Evolutionary conservation across 305 asterid species (phyloP).

Genomic region (Andrographis paniculata): DNA sequence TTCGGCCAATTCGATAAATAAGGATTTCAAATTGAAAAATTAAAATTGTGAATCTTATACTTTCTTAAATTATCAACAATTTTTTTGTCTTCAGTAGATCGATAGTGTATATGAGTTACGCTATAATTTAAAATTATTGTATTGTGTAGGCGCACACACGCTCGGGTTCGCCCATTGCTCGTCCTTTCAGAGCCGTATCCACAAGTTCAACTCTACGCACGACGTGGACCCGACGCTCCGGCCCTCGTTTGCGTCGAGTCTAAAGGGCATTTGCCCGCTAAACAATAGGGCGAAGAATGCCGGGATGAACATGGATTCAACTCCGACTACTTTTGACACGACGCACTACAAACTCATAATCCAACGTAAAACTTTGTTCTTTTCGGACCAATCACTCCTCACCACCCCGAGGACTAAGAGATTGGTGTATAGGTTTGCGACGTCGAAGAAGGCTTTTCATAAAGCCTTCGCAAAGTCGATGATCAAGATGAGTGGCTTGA

Average conservation of each 20-base stretch:
- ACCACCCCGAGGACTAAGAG: constrained; percentile 34
- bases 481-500: constrained; percentile 81
- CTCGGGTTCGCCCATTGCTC: constrained; percentile 76
- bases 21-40: no score
- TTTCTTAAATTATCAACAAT: no score
- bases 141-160: constrained; percentile 63
- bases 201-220: constrained; percentile 57
- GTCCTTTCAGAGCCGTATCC: constrained; percentile 47
- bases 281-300: constrained; percentile 45
- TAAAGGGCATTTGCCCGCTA: constrained; percentile 43
- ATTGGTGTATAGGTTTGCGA: constrained; percentile 57
- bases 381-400: constrained; percentile 66
- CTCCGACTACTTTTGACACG: constrained; percentile 60
- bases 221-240: constrained; percentile 57
- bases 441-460: constrained; percentile 50
- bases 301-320: constrained; percentile 59
- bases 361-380: constrained; percentile 40
- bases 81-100: no score
- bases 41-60: no score
- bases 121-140: no score
- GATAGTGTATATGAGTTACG: no score
- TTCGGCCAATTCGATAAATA: no score
- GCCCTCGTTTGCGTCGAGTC: constrained; percentile 49
- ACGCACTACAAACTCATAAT: constrained; percentile 53
- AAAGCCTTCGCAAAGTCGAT: constrained; percentile 53